Conservation (phyloP, 768 basidiomycete species). For the Mycena alexandri region DNA sequence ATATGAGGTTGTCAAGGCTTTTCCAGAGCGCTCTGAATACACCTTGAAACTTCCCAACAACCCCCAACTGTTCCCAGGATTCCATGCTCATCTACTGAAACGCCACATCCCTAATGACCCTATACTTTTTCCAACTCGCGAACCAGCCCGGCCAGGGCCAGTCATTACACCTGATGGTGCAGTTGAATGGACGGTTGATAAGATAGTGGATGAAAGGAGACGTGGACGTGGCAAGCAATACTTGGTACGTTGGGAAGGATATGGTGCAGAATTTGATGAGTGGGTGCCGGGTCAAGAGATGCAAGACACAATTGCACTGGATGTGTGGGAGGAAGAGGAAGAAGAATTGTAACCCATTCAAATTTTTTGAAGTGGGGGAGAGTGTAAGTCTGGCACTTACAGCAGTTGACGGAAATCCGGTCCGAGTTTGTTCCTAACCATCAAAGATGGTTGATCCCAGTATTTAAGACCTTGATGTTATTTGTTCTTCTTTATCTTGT, state of each 20-base stretch:
- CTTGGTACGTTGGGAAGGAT: conserved; percentile 49
- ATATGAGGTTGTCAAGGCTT: conserved; percentile 23
- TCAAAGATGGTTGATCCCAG: too few relatives aligned
- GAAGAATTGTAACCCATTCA: conserved; percentile 2
- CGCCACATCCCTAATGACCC: conserved; percentile 7
- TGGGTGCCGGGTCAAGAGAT: conserved; percentile 45
- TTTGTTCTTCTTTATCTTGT: too few relatives aligned
- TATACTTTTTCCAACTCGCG: conserved; percentile 3
- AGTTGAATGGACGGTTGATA: conserved; percentile 14
- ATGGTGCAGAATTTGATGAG: conserved; percentile 43
- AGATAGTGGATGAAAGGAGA: background rate
- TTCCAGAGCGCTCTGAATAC: conserved; percentile 21
- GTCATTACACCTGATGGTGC: conserved; percentile 21
- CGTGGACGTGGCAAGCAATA: conserved; percentile 46
- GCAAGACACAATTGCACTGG: conserved; percentile 41
- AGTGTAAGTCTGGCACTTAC: conserved; percentile 4
- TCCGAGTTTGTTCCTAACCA: too few relatives aligned
- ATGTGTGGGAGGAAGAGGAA: conserved; percentile 18
- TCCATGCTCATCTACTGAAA: conserved; percentile 37
- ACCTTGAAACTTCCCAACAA: conserved; percentile 22
- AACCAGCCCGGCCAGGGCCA: conserved; percentile 12
- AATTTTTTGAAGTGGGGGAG: conserved; percentile 6
- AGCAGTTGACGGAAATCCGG: too few relatives aligned
- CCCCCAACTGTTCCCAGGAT: conserved; percentile 32
- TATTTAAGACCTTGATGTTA: too few relatives aligned